These are phyloP conservation scores for Pestalotiopsis sp. DNA, from an alignment of 2,329 filamentous ascomycete species.

Conservation along the genomic window DNA sequence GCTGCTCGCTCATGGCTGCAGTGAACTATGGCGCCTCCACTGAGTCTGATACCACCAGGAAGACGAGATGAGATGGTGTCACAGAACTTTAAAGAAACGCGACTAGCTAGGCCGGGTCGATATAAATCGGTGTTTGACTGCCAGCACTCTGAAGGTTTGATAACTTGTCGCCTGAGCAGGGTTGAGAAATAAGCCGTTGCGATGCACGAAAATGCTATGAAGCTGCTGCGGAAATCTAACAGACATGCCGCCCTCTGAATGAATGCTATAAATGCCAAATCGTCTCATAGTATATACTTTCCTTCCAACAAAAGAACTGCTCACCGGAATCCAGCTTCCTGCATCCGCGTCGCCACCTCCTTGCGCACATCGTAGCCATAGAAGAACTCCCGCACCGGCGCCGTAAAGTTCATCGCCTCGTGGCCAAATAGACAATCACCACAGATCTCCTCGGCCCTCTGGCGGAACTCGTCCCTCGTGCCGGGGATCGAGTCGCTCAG, in stretches of 20 bases:
- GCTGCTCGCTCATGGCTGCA: background rate
- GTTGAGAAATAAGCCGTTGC: background rate
- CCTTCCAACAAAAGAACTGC: background rate
- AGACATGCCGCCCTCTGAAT: background rate
- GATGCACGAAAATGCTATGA: background rate
- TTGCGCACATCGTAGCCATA: constrained; percentile 17
- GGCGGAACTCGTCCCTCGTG: constrained; percentile 8
- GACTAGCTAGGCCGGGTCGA: background rate
- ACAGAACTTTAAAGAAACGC: background rate
- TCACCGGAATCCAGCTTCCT: constrained; percentile 1
- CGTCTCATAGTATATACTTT: background rate
- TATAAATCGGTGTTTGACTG: background rate
- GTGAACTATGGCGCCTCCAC: background rate
- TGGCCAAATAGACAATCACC: constrained; percentile 11
- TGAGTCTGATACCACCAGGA: background rate
- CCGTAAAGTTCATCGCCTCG: constrained; percentile 15
- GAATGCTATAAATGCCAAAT: background rate
- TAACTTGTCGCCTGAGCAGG: background rate
- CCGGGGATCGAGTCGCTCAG: constrained; percentile 17
- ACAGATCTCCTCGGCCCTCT: constrained; percentile 16
- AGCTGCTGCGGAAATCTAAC: background rate
- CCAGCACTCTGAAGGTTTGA: background rate
- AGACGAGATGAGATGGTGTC: background rate
- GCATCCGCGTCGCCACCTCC: constrained; percentile 14
- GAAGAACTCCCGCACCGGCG: constrained; percentile 16